Percentiles rank a stretch among this genome's conserved stretches.
Conservation (phyloP, 441 rosid species). For the Cnidoscolus chayamansa region DNA sequence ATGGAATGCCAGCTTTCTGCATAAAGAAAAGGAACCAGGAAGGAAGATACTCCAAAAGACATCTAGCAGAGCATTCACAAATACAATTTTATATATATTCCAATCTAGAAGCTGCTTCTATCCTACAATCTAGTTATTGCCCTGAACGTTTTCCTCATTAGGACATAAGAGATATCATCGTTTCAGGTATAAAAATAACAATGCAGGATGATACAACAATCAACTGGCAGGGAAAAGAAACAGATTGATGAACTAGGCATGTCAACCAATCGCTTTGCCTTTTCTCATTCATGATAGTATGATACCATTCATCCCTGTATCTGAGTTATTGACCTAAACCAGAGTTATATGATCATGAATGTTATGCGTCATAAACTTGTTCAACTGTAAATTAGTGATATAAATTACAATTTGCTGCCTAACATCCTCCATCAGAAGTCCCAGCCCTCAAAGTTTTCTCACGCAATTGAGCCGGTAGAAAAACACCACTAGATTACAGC, state of each 20-base stretch:
- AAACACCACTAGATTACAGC: constrained; percentile 13
- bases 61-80: no score
- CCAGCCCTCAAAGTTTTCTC: constrained; percentile 4
- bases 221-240: background rate
- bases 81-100: background rate
- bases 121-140: background rate
- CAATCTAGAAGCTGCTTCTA: background rate
- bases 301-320: background rate
- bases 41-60: no score
- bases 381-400: constrained; percentile 27
- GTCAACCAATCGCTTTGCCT: constrained; percentile 17
- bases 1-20: background rate
- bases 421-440: constrained; percentile 16
- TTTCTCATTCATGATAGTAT: constrained; percentile 13
- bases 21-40: background rate
- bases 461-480: constrained; percentile 6
- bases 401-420: constrained; percentile 25
- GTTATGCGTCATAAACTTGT: constrained; percentile 15
- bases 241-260: background rate
- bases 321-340: constrained; percentile 21
- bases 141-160: background rate
- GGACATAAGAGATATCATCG: background rate
- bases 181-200: background rate
- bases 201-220: constrained; percentile 3
- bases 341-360: constrained; percentile 15